phyloP scores from a whole-genome alignment of 2,329 filamentous ascomycete genomes.

The Cordyceps tenuipes region DNA sequence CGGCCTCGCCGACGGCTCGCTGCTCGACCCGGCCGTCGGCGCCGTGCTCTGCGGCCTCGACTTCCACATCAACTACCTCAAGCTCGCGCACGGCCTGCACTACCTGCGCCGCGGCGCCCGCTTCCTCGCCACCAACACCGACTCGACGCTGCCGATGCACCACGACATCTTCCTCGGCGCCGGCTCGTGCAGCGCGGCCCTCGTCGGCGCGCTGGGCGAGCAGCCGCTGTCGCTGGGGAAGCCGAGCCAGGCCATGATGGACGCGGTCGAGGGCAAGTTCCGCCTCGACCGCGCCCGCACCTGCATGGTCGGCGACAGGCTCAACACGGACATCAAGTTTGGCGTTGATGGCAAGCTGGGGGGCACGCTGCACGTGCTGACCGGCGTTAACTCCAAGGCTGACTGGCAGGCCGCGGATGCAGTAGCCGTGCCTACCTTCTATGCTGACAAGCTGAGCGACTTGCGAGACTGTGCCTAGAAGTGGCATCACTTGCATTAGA shows the following conservation, averaged over 20 bases:
- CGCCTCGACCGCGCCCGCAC: constrained; percentile 73
- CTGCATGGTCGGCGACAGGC: constrained; percentile 91
- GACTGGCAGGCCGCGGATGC: constrained; percentile 67
- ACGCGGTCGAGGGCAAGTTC: constrained; percentile 94
- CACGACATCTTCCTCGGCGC: constrained; percentile 85
- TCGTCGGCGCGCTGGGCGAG: constrained; percentile 62
- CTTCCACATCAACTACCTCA: constrained; percentile 93
- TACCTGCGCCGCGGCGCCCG: constrained; percentile 75
- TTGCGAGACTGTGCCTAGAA: constrained; percentile 33
- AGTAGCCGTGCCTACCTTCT: constrained; percentile 66
- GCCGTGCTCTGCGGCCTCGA: constrained; percentile 86
- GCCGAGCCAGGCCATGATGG: constrained; percentile 98
- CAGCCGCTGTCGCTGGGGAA: constrained; percentile 79
- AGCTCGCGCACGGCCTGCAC: constrained; percentile 74
- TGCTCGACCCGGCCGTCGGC: constrained; percentile 80
- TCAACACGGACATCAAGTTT: constrained; percentile 95
- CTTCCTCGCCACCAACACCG: constrained; percentile 89
- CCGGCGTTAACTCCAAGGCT: constrained; percentile 78
- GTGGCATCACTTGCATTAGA: not conserved
- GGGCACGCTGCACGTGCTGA: constrained; percentile 84
- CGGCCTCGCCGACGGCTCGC: constrained; percentile 63
- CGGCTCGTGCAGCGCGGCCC: constrained; percentile 69
- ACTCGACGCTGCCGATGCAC: constrained; percentile 78
- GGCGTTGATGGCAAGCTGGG: constrained; percentile 85
- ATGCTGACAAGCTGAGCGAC: constrained; percentile 79